Evolutionary conservation across 129 eudicot species (phyloP).

Genomic region (Glebionis coronaria): DNA sequence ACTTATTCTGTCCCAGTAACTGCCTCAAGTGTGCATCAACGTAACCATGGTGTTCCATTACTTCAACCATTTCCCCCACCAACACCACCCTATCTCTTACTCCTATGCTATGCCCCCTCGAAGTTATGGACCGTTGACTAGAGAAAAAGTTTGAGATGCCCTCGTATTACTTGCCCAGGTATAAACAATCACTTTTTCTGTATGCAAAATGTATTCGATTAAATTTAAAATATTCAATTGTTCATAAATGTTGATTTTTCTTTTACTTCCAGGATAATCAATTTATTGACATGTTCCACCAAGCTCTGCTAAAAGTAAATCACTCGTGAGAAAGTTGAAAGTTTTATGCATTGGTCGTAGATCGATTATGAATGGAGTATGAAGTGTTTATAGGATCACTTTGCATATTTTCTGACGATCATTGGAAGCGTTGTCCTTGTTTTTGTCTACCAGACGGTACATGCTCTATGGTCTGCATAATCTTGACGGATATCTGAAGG

Average conservation of each 20-base stretch:
- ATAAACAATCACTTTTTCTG: not conserved
- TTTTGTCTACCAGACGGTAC: not conserved
- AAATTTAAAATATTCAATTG: not conserved
- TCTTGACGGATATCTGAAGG: too few relatives aligned
- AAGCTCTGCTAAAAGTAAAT: constrained; percentile 48
- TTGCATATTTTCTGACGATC: constrained; percentile 1
- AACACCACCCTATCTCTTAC: constrained; percentile 70
- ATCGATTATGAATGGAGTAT: not conserved
- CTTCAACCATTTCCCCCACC: constrained; percentile 53
- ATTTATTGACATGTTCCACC: constrained; percentile 60
- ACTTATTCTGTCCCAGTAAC: constrained; percentile 27
- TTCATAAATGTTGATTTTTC: not conserved
- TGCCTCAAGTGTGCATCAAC: constrained; percentile 14
- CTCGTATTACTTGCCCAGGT: constrained; percentile 56
- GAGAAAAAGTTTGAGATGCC: constrained; percentile 59
- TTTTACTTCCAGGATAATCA: constrained; percentile 51
- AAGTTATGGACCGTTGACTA: constrained; percentile 40
- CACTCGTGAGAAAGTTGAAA: constrained; percentile 31
- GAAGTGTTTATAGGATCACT: constrained; percentile 6
- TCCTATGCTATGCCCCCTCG: constrained; percentile 40
- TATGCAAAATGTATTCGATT: too few relatives aligned
- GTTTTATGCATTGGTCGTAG: not conserved
- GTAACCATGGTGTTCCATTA: constrained; percentile 34
- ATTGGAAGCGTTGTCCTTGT: not conserved
- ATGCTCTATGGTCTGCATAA: too few relatives aligned